These are phyloP conservation scores for Marasmius tenuissimus DNA, from an alignment of 1,284 basidiomycete species.

Conservation along the genomic window DNA sequence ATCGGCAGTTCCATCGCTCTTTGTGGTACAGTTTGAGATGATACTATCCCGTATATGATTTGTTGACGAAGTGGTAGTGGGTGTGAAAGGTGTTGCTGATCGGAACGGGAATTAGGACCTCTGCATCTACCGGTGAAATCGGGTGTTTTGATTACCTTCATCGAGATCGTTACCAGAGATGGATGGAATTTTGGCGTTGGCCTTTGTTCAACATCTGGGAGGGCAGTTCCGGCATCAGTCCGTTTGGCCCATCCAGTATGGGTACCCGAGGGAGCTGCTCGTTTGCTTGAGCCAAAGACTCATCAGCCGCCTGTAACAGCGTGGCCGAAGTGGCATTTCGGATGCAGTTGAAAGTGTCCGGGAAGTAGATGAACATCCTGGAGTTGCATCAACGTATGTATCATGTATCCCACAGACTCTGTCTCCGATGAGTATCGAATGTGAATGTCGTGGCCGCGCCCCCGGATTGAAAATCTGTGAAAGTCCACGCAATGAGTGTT, in stretches of 20 bases:
- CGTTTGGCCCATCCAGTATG: neutral
- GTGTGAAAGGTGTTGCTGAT: neutral
- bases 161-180: conserved; percentile 1
- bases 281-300: neutral
- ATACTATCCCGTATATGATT: neutral
- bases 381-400: neutral
- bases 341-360: neutral
- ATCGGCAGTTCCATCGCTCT: neutral
- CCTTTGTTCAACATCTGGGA: neutral
- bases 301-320: neutral
- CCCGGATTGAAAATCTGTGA: neutral
- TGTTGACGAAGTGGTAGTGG: neutral
- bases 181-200: neutral
- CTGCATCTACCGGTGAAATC: neutral
- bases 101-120: no score
- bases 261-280: neutral
- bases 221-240: neutral
- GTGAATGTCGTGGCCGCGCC: neutral
- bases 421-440: neutral
- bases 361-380: neutral
- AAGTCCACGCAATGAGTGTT: neutral
- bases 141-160: neutral
- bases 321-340: neutral
- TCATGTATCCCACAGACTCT: neutral
- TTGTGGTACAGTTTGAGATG: neutral